Conservation (phyloP, 1,284 basidiomycete species). For the Kalmanozyma brasiliensis region DNA sequence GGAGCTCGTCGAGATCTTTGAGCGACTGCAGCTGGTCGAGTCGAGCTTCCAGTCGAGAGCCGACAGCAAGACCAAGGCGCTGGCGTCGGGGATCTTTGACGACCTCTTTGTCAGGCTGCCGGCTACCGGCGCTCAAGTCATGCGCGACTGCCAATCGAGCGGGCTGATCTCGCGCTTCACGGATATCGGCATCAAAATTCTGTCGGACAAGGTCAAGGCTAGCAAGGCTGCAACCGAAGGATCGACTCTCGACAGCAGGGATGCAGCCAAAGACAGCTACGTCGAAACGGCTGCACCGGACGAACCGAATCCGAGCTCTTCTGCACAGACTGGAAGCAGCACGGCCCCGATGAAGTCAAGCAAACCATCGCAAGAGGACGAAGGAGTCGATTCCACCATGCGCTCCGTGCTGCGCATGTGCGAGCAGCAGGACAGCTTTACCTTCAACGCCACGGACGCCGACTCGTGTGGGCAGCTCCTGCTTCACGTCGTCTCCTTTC, state of each 20-base stretch:
- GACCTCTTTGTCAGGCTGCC: slow-evolving; percentile 36
- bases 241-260: too few relatives aligned
- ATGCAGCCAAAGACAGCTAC: neutral
- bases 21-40: slow-evolving; percentile 40
- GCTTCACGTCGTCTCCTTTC: slow-evolving; percentile 17
- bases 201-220: slow-evolving; percentile 27
- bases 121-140: slow-evolving; percentile 33
- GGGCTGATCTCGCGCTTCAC: slow-evolving; percentile 34
- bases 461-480: slow-evolving; percentile 35
- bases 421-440: slow-evolving; percentile 38
- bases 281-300: too few relatives aligned
- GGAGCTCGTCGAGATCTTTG: slow-evolving; percentile 47
- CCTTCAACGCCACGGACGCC: slow-evolving; percentile 42
- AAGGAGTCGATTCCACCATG: slow-evolving; percentile 22
- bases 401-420: slow-evolving; percentile 34
- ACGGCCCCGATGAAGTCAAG: too few relatives aligned
- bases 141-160: slow-evolving; percentile 36
- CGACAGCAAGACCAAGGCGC: slow-evolving; percentile 39
- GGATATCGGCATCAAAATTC: slow-evolving; percentile 41
- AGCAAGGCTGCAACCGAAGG: neutral
- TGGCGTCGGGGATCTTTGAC: slow-evolving; percentile 43
- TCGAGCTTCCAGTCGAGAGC: slow-evolving; percentile 48
- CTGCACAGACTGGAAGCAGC: too few relatives aligned
- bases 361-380: neutral
- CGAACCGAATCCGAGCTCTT: too few relatives aligned